Evolutionary conservation across 2,329 filamentous ascomycete species (phyloP), one percentile per base, ranked within the genome.

Genomic region (Claviceps maximensis): DNA sequence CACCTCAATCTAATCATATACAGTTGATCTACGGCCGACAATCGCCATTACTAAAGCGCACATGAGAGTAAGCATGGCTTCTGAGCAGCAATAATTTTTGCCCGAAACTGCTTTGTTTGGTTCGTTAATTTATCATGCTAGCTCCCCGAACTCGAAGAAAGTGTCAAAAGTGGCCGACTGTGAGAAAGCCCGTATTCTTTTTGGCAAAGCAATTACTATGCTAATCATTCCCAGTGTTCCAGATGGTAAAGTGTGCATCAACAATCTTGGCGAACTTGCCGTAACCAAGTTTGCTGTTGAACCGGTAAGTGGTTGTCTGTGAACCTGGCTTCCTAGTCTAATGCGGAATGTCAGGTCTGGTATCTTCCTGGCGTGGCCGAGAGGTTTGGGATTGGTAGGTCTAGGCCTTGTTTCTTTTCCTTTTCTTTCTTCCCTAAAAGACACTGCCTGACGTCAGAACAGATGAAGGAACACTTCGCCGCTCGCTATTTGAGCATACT

Each of bases 261-360:
- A 95, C 63, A 76, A 82, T n/a, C 71, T 73, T 2, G 93, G 93
- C 53, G 93, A 97, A 66, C 75, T 97, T 40, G 86, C 86, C 33
- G 93, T 97, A 5, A 97, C 93, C 48, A 98, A 98, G 67, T 88
- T 97, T 58, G 93, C 93, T 3, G 93, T 96, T 21, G 93, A 98
- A 68, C 93, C 93, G 25, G 91, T 88, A 58, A 73, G 80, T 71
- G 31, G 1, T 47, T 23, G 19, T 36, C 25, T 23, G 21, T 15
- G 4, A 13, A 29, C 36, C 12, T 50, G 8, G 13, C 19, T 23
- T 13, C 42, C 42, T 23, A 40, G 23, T 42, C 19, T 25, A 52
- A n/a, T 25, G 42, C 44, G 17, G 17, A 9, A 10, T 21, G 27
- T 5, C 4, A 76, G 73, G 74, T 87, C 15, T 91, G 87, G 87